phyloP scores from a whole-genome alignment of 2,329 filamentous ascomycete genomes.

The Emmonsiellopsis sp. region DNA sequence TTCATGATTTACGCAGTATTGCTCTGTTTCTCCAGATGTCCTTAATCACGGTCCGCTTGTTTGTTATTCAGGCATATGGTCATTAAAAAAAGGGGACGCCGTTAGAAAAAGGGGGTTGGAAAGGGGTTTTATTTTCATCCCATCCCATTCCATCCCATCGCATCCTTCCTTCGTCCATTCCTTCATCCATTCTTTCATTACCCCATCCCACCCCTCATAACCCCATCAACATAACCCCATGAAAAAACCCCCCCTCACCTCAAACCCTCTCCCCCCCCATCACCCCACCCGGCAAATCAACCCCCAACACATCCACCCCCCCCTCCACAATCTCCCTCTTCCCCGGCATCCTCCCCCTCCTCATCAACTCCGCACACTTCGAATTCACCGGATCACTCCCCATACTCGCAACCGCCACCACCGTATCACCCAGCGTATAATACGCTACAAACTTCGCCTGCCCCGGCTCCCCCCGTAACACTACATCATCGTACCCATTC shows the following conservation, averaged over 20 bases:
- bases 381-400: constrained; percentile 77
- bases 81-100: too few relatives aligned
- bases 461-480: constrained; percentile 67
- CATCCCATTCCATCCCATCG: too few relatives aligned
- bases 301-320: constrained; percentile 33
- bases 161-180: too few relatives aligned
- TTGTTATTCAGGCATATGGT: too few relatives aligned
- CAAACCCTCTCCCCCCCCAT: not conserved
- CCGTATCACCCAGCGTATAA: constrained; percentile 75
- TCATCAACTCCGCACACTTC: constrained; percentile 79
- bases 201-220: not conserved
- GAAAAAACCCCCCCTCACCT: not conserved
- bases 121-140: too few relatives aligned
- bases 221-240: too few relatives aligned
- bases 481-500: constrained; percentile 75
- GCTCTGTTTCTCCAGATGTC: too few relatives aligned
- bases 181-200: too few relatives aligned
- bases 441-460: constrained; percentile 81
- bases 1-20: too few relatives aligned
- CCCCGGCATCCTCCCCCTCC: constrained; percentile 66
- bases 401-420: constrained; percentile 89
- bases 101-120: too few relatives aligned
- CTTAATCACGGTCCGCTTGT: too few relatives aligned
- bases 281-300: constrained; percentile 8
- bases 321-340: constrained; percentile 62